phyloP scores from a whole-genome alignment of 1,284 basidiomycete species.

The Trametes hirsuta region DNA sequence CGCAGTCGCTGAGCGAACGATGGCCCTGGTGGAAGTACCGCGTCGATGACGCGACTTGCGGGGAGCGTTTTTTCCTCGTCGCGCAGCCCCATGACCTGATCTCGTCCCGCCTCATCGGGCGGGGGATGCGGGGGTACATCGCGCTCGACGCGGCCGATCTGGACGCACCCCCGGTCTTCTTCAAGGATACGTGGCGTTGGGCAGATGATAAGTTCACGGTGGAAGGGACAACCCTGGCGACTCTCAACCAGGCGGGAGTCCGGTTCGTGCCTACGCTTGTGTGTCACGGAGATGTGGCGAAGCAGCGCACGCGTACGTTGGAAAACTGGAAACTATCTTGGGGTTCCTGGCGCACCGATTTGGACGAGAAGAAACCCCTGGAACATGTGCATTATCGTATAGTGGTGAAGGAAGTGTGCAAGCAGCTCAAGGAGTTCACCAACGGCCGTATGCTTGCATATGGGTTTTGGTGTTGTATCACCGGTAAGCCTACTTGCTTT shows the following conservation, averaged over 20 bases:
- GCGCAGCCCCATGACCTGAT: constrained; percentile 1
- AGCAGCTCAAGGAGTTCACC: neutral
- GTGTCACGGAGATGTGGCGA: neutral
- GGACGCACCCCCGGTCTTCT: neutral
- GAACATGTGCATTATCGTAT: constrained; percentile 8
- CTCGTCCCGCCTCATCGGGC: neutral
- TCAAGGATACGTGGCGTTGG: constrained; percentile 3
- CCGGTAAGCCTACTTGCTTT: too few relatives aligned
- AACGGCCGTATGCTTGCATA: too few relatives aligned
- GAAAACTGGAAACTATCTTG: neutral
- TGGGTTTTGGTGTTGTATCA: too few relatives aligned
- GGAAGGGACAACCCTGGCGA: neutral
- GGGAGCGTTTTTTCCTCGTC: constrained; percentile 5
- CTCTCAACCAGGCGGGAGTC: neutral
- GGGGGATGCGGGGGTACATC: constrained; percentile 5
- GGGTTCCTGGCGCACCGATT: neutral
- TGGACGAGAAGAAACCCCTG: neutral
- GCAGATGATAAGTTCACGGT: neutral
- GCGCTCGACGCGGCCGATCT: neutral
- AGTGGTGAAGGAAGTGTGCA: neutral
- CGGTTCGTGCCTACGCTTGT: neutral
- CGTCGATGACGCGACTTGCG: neutral
- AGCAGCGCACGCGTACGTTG: neutral
- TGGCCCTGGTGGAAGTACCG: neutral
- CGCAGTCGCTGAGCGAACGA: too few relatives aligned